These are phyloP conservation scores for Hibiscus mutabilis DNA, from an alignment of 345 rosid genomes.

Conservation along the genomic window DNA sequence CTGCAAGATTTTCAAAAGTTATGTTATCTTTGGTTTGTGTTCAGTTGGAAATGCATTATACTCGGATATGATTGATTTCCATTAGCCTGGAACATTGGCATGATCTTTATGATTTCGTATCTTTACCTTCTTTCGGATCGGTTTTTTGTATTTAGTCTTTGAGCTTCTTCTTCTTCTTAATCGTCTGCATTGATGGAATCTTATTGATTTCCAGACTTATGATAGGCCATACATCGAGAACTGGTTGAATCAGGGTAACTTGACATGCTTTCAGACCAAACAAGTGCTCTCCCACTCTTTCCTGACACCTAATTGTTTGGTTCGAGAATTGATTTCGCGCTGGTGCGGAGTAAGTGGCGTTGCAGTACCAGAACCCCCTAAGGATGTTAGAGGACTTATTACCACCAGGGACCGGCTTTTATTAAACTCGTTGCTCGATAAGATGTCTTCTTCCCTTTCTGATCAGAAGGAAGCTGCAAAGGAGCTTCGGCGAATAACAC, in stretches of 20 bases:
- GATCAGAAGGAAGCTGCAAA: constrained; percentile 13
- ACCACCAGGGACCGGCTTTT: no score
- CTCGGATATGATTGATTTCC: no score
- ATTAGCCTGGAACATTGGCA: no score
- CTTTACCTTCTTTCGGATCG: not conserved
- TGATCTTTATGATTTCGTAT: not conserved
- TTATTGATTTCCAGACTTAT: constrained; percentile 1
- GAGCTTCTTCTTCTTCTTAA: not conserved
- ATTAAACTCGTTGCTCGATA: not conserved
- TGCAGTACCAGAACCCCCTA: not conserved
- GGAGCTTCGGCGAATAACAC: constrained; percentile 5
- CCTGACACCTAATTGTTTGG: constrained; percentile 3
- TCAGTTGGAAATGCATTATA: no score
- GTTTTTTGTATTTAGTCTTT: not conserved
- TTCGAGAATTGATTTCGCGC: not conserved
- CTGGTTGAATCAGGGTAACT: constrained; percentile 4
- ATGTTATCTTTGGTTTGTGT: no score
- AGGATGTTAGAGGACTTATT: not conserved
- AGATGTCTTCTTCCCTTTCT: constrained; percentile 5
- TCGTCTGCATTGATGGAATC: not conserved
- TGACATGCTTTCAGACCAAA: not conserved
- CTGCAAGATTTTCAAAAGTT: no score
- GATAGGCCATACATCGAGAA: not conserved
- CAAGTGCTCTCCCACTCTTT: not conserved
- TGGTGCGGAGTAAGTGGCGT: not conserved